Conservation (phyloP, 73 alveolate genomes). For the Strombidium stylifer region DNA sequence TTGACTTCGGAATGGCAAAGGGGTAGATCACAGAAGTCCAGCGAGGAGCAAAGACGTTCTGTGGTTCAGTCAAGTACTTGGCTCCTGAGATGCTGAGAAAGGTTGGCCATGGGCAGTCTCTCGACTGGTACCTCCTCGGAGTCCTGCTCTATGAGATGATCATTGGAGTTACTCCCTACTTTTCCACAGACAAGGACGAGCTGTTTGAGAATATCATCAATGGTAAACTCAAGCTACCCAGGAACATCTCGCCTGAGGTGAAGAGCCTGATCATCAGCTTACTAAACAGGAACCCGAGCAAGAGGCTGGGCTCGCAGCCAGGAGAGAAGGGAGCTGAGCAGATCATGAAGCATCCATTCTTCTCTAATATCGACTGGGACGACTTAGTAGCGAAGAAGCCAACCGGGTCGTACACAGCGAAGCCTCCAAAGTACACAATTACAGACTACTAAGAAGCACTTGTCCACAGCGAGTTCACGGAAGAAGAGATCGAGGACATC, state of each 20-base stretch:
- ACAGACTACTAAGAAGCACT: too few relatives aligned
- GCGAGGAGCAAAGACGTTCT: slow-evolving; percentile 62
- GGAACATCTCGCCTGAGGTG: slow-evolving; percentile 16
- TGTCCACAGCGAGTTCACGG: too few relatives aligned
- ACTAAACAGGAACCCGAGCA: slow-evolving; percentile 77
- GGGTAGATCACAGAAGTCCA: slow-evolving; percentile 69
- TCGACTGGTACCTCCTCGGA: slow-evolving; percentile 84
- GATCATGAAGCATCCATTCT: slow-evolving; percentile 77
- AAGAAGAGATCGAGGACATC: too few relatives aligned
- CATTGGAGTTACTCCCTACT: slow-evolving; percentile 80
- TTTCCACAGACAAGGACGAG: slow-evolving; percentile 22
- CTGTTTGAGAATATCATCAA: slow-evolving; percentile 40
- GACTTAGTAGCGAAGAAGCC: too few relatives aligned
- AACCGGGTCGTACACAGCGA: too few relatives aligned
- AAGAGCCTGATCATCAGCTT: slow-evolving; percentile 70
- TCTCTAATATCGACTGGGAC: slow-evolving; percentile 68
- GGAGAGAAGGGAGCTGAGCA: slow-evolving; percentile 58
- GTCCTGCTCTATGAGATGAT: slow-evolving; percentile 78
- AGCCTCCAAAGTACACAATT: too few relatives aligned
- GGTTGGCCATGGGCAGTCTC: slow-evolving; percentile 77
- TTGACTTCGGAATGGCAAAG: slow-evolving; percentile 70
- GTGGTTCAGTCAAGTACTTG: slow-evolving; percentile 76
- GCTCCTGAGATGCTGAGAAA: slow-evolving; percentile 79
- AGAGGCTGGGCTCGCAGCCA: slow-evolving; percentile 77
- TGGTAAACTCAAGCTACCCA: slow-evolving; percentile 41